Evolutionary conservation across 2,329 filamentous ascomycete genomes (phyloP).

Genomic region (Penicillium expansum): DNA sequence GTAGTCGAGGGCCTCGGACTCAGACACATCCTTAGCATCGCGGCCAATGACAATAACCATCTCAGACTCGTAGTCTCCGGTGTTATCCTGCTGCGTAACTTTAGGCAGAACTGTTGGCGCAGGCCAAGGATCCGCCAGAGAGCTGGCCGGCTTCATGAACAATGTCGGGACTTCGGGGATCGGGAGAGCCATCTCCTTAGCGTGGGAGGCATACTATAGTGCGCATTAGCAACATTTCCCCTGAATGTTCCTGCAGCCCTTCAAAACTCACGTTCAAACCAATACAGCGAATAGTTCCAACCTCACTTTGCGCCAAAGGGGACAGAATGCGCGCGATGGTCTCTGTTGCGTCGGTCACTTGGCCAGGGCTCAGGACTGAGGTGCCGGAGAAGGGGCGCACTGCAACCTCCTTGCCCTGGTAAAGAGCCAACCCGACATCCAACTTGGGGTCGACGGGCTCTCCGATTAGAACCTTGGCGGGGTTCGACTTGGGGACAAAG

Average conservation of each 20-base stretch:
- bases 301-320: conserved; percentile 49
- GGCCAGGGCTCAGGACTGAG: conserved; percentile 57
- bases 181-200: conserved; percentile 52
- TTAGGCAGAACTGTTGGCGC: conserved; percentile 54
- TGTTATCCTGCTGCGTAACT: conserved; percentile 52
- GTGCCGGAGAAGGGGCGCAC: conserved; percentile 58
- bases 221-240: not conserved
- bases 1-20: conserved; percentile 57
- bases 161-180: conserved; percentile 56
- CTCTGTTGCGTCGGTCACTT: conserved; percentile 45
- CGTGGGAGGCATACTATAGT: conserved; percentile 49
- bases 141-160: conserved; percentile 58
- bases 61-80: conserved; percentile 60
- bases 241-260: not conserved
- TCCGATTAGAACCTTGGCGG: conserved; percentile 53
- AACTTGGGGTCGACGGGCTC: conserved; percentile 53
- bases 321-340: conserved; percentile 49
- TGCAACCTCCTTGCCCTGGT: conserved; percentile 55
- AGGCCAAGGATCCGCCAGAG: conserved; percentile 55
- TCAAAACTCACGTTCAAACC: conserved; percentile 51
- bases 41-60: conserved; percentile 57
- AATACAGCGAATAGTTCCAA: conserved; percentile 59
- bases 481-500: conserved; percentile 54
- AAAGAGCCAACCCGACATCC: conserved; percentile 58
- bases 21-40: conserved; percentile 54